Evolutionary conservation across 352 stramenopile genomes (phyloP), one percentile per base, ranked within the genome.

Genomic region (Nothophytophthora sp.): DNA sequence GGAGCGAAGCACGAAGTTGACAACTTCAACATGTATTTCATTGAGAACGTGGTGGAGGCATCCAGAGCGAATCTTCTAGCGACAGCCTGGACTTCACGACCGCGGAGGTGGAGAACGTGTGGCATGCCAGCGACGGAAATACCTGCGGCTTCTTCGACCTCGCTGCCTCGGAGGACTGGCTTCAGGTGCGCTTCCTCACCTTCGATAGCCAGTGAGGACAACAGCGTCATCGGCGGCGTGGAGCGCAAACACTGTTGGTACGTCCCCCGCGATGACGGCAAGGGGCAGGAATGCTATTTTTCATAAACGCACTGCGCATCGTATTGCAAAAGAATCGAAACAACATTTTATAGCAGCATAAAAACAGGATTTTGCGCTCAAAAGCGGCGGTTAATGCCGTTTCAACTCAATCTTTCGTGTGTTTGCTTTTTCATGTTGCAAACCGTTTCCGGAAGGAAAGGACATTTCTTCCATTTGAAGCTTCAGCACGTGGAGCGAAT

Each of bases 1-100:
- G 71, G 59, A 6, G 71, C 79, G 55, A 81, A 72, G 48, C 71
- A 81, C 57, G 71, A 81, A 24, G 62, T 73, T 34, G 46, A 67
- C 20, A 50, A 45, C 15, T 43, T 30, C 34, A 38, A 41, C 16
- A 63, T 59, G n/a, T 70, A 85, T 37, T 85, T 82, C 37, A 68
- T 85, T 22, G 73, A 82, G 63, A 85, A 85, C 36, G 73, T 1
- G 73, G 73, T 25, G 73, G 73, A 2, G 73, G 73, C 16, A 85
- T 85, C 49, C 41, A 76, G 64, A 82, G 74, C 33, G 67, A 76
- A 33, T 73, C 76, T 16, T 60, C 72, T 20, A 76, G 69, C 22
- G 72, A 67, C 43, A 77, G 80, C 34, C 68, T 69, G 4, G 41
- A 47, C 20, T 70, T 68, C 37, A 68, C 61, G 5, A 36, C 50